Base-by-base conservation (phyloP, 1,139 yeast species). In the Torulaspora pretoriensis region DNA sequence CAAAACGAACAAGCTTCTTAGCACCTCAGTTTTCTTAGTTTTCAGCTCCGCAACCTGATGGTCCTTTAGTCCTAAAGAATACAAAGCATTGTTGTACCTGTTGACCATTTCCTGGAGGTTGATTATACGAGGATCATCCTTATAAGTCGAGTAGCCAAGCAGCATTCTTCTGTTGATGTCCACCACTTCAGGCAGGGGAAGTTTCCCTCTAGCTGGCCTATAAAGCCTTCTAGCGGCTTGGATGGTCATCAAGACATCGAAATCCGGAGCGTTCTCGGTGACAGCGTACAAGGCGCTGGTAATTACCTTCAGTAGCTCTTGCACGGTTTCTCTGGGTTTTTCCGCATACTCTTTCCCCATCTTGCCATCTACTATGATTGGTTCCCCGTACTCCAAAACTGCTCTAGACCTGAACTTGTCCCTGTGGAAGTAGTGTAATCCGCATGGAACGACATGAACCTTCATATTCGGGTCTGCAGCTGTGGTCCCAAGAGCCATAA, bases 161-260 rank as follows among this genome's bases (percentile, higher is more conserved):
- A 81, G 73, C 50, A 84, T 68, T 48, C 85, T 72, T 59, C 94
- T 71, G 61, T 83, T 83, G 76, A 83, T 78, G 55, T 83, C 89
- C 17, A 83, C 84, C 40, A 82, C 78, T 51, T 80, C 64, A 0
- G 88, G 82, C 45, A 82, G 65, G 1, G 88, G 85, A 42, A 78
- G 67, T 69, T 67, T 56, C 42, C 69, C 70, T 38, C 76, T 73
- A 54, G 70, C 78, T 51, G 58, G 58, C n/a, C 56, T 53, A 38
- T 83, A 83, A 37, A 84, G 67, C 59, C 92, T 72, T 65, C 94
- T 71, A 8, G 85, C 88, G 0, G 89, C 87, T 61, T 84, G 92
- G 32, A 83, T 77, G 9, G 81, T 79, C 76, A 81, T 80, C 45
- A 84, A 68, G 1, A 89, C 83, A 49, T 83, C 90, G 63, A 76